These are phyloP conservation scores for cucumber (Cucumis sativus) DNA, from an alignment of 306 rosid species.

Conservation along the genomic window DNA sequence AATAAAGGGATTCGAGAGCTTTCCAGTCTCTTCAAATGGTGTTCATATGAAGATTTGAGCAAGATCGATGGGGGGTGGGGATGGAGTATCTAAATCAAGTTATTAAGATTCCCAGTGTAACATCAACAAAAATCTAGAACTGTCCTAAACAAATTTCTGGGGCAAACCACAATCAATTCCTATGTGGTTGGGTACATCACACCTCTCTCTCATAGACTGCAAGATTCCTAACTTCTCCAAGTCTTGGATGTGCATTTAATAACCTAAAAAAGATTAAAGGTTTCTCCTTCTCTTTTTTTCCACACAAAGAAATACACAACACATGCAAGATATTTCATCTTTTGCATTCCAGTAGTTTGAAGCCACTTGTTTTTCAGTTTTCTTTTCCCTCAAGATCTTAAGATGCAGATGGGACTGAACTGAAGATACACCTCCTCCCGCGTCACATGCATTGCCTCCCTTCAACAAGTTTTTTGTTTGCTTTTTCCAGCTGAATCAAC, in stretches of 20 bases:
- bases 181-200: not conserved
- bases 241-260: conserved; percentile 5
- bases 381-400: not conserved
- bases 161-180: conserved; percentile 3
- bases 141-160: conserved; percentile 1
- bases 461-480: not conserved
- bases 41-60: not conserved
- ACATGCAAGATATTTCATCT: not conserved
- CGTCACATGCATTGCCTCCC: conserved; percentile 1
- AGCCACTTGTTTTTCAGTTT: not conserved
- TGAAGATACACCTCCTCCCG: not conserved
- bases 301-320: not conserved
- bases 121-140: not conserved
- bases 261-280: not conserved
- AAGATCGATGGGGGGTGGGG: not conserved
- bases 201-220: not conserved
- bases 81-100: not conserved
- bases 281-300: not conserved
- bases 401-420: conserved; percentile 3
- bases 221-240: not conserved
- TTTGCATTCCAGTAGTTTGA: not conserved
- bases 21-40: not conserved
- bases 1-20: not conserved
- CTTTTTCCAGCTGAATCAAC: not conserved
- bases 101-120: not conserved